These are phyloP conservation scores for Saccharomycopsis fodiens DNA, from an alignment of 805 yeast genomes.

Conservation along the genomic window DNA sequence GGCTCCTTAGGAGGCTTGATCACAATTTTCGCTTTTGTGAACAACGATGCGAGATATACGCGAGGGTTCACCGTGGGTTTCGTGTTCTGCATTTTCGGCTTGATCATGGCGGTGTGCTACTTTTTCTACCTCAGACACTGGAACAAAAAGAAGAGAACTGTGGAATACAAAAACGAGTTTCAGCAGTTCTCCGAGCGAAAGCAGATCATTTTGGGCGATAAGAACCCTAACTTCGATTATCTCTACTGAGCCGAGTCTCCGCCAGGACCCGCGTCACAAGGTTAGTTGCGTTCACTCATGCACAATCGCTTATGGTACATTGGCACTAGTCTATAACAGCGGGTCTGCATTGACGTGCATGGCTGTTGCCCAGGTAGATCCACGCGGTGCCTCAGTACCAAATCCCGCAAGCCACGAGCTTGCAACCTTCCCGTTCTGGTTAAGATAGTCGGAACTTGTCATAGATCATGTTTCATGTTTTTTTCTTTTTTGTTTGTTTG, in stretches of 20 bases:
- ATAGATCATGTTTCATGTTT: too few relatives aligned
- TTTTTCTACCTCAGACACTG: conserved; percentile 22
- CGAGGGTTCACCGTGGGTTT: conserved; percentile 17
- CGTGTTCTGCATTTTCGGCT: conserved; percentile 5
- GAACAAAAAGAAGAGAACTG: conserved; percentile 25
- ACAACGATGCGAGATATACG: conserved; percentile 4
- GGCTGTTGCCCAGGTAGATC: too few relatives aligned
- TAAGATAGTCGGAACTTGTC: too few relatives aligned
- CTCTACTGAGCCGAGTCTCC: conserved; percentile 25
- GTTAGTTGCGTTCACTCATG: too few relatives aligned
- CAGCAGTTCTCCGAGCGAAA: conserved; percentile 26
- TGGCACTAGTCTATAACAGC: too few relatives aligned
- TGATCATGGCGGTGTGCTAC: conserved; percentile 7
- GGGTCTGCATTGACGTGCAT: too few relatives aligned
- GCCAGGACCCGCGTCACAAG: too few relatives aligned
- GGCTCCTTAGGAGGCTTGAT: conserved; percentile 58
- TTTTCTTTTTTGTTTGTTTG: too few relatives aligned
- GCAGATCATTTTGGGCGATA: conserved; percentile 31
- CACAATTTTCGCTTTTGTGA: conserved; percentile 15
- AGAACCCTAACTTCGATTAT: conserved; percentile 32
- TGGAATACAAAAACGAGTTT: conserved; percentile 26
- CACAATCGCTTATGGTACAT: too few relatives aligned
- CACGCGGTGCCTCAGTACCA: too few relatives aligned
- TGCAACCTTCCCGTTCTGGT: too few relatives aligned
- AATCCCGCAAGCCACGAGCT: too few relatives aligned